A percentile compares a stretch with the other conserved stretches of the same genome.
Conservation (phyloP, 129 eudicot genomes). For the Pseudognaphalium luteoalbum region DNA sequence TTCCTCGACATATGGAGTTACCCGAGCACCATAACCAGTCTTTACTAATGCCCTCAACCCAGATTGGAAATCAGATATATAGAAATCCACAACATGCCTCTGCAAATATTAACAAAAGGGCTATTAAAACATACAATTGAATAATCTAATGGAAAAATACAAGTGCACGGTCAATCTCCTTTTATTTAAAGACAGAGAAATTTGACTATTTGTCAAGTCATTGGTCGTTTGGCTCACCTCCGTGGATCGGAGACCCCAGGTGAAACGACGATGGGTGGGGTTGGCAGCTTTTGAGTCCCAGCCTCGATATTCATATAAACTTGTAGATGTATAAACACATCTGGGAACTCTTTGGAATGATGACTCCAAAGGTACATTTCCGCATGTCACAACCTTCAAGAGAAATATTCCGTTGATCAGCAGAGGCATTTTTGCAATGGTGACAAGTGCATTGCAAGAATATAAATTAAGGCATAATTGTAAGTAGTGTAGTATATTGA, state of each 20-base stretch:
- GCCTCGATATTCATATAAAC: slow-evolving; percentile 66
- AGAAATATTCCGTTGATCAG: slow-evolving; percentile 15
- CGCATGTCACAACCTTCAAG: slow-evolving; percentile 70
- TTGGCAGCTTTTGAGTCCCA: slow-evolving; percentile 77
- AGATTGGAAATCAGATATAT: slow-evolving; percentile 70
- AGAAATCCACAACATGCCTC: slow-evolving; percentile 70
- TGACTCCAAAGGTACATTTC: slow-evolving; percentile 68
- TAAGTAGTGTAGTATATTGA: too few species aligned
- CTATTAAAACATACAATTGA: slow-evolving; percentile 7
- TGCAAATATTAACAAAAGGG: slow-evolving; percentile 25
- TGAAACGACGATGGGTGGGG: slow-evolving; percentile 58
- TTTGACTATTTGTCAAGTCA: neutral
- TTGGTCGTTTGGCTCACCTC: slow-evolving; percentile 44
- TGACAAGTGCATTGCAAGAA: too few species aligned
- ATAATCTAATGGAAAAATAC: neutral
- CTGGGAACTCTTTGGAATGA: slow-evolving; percentile 66
- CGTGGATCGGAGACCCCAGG: slow-evolving; percentile 68
- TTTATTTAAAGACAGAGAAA: neutral
- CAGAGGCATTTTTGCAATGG: neutral
- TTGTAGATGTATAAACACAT: slow-evolving; percentile 72
- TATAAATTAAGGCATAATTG: too few species aligned
- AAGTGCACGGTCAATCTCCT: neutral
- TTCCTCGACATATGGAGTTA: slow-evolving; percentile 67
- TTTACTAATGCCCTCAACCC: slow-evolving; percentile 70
- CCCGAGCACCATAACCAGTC: slow-evolving; percentile 66